phyloP scores from a whole-genome alignment of 2,329 filamentous ascomycete species.

The Penicillium sp. region DNA sequence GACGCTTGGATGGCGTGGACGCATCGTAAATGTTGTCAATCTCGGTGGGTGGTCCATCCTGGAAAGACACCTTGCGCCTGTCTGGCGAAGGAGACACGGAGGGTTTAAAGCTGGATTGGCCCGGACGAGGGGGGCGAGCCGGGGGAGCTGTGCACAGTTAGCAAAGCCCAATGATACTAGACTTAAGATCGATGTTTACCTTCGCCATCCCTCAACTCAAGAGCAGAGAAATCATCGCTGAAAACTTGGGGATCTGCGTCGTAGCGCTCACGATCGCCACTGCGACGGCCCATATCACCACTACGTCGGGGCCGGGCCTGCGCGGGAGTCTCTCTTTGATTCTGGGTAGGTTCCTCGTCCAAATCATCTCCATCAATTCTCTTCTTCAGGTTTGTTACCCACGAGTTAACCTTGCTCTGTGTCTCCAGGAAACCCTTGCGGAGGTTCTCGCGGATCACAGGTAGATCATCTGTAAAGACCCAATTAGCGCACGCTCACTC shows the following conservation, averaged over 20 bases:
- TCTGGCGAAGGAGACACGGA: slow-evolving; percentile 58
- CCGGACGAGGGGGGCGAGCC: slow-evolving; percentile 63
- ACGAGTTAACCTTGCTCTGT: slow-evolving; percentile 86
- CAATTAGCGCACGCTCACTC: slow-evolving; percentile 15
- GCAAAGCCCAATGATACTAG: not conserved
- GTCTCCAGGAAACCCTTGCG: slow-evolving; percentile 94
- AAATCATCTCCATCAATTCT: slow-evolving; percentile 85
- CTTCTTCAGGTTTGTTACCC: slow-evolving; percentile 91
- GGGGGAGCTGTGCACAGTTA: slow-evolving; percentile 52
- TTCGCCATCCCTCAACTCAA: slow-evolving; percentile 64
- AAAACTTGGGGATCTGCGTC: slow-evolving; percentile 91
- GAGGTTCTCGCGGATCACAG: slow-evolving; percentile 87
- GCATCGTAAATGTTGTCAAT: slow-evolving; percentile 72
- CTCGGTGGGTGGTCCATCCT: slow-evolving; percentile 70
- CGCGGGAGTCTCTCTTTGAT: slow-evolving; percentile 35
- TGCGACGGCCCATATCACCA: slow-evolving; percentile 66
- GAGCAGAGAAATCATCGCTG: slow-evolving; percentile 77
- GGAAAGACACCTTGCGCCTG: slow-evolving; percentile 57
- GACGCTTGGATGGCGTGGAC: slow-evolving; percentile 57
- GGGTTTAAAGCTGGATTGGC: slow-evolving; percentile 74
- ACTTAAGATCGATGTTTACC: slow-evolving; percentile 35
- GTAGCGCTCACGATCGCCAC: slow-evolving; percentile 86
- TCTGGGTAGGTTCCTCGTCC: slow-evolving; percentile 29
- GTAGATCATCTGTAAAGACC: slow-evolving; percentile 70
- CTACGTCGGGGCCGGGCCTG: slow-evolving; percentile 57